Percentiles rank a stretch among this genome's conserved stretches.
Conservation (phyloP, 1,139 yeast genomes). For the Entelexis paramagnoliae region DNA sequence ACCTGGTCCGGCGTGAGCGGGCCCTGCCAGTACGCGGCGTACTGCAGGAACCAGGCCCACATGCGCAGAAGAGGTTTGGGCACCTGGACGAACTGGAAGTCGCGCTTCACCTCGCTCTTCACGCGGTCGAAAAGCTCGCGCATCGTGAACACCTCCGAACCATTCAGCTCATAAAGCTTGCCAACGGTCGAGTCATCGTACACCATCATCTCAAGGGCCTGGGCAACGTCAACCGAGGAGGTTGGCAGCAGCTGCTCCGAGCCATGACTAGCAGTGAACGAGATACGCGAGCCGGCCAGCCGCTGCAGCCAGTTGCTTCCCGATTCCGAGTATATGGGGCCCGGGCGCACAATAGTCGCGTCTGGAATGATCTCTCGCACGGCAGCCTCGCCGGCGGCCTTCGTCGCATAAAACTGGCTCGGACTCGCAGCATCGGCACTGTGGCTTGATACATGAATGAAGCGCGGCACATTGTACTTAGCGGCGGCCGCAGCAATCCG, state of each 20-base stretch:
- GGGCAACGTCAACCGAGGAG: slow-evolving; percentile 70
- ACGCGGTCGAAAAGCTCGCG: slow-evolving; percentile 61
- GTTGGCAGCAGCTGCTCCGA: slow-evolving; percentile 60
- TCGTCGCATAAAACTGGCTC: slow-evolving; percentile 66
- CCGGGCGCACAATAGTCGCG: slow-evolving; percentile 78
- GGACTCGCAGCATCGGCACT: slow-evolving; percentile 62
- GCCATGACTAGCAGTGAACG: slow-evolving; percentile 57
- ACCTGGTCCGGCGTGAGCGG: slow-evolving; percentile 64
- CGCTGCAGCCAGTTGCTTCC: slow-evolving; percentile 55
- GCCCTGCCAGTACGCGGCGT: slow-evolving; percentile 46
- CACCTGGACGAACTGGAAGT: slow-evolving; percentile 40
- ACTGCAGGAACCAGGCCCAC: slow-evolving; percentile 41
- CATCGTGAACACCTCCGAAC: slow-evolving; percentile 57
- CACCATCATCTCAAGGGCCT: slow-evolving; percentile 68
- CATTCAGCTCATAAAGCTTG: slow-evolving; percentile 63
- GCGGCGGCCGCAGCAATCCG: slow-evolving; percentile 67
- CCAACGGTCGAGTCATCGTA: slow-evolving; percentile 75
- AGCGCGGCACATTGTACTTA: slow-evolving; percentile 65
- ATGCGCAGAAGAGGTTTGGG: slow-evolving; percentile 46
- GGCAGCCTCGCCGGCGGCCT: slow-evolving; percentile 66
- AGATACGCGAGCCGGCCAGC: slow-evolving; percentile 43
- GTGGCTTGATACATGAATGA: slow-evolving; percentile 69
- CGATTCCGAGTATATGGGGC: slow-evolving; percentile 69
- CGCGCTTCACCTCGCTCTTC: slow-evolving; percentile 45
- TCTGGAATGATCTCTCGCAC: slow-evolving; percentile 62